These are phyloP conservation scores for Torulaspora globosa DNA, from an alignment of 1,139 yeast genomes.

Conservation along the genomic window DNA sequence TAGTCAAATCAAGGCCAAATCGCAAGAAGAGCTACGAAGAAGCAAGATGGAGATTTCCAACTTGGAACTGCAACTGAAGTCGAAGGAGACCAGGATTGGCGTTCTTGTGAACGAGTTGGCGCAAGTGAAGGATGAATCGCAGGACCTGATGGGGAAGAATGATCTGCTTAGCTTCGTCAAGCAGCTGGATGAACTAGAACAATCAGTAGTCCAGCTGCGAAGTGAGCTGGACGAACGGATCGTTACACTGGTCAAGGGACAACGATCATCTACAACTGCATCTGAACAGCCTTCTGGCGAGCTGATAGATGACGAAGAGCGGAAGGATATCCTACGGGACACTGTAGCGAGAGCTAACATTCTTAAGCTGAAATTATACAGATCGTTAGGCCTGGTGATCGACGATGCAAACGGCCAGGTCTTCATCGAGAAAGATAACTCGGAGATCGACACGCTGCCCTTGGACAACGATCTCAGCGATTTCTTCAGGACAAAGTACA, in stretches of 20 bases:
- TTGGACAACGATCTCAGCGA: constrained; percentile 29
- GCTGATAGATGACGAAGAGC: constrained; percentile 10
- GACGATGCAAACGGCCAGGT: constrained; percentile 31
- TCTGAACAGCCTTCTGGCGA: not conserved
- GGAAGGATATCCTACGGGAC: constrained; percentile 16
- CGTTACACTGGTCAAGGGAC: constrained; percentile 17
- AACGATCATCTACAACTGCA: constrained; percentile 3
- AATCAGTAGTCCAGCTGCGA: constrained; percentile 17
- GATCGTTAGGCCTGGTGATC: constrained; percentile 32
- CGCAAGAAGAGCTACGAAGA: constrained; percentile 13
- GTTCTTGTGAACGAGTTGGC: constrained; percentile 14
- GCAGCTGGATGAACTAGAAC: constrained; percentile 28
- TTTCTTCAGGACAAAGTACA: constrained; percentile 30
- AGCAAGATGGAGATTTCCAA: constrained; percentile 13
- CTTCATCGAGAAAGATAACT: constrained; percentile 23
- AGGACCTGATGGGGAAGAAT: constrained; percentile 17
- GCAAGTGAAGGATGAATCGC: constrained; percentile 18
- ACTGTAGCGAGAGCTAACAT: constrained; percentile 25
- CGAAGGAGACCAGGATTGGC: constrained; percentile 10
- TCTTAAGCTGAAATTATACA: constrained; percentile 30
- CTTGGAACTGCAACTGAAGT: constrained; percentile 12
- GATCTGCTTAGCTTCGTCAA: constrained; percentile 18
- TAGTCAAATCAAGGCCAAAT: constrained; percentile 13
- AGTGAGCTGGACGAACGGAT: constrained; percentile 22
- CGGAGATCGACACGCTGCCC: constrained; percentile 26